Percentiles rank a stretch among this genome's conserved stretches.
These are phyloP conservation scores for Fraxinus greggii DNA, from an alignment of 305 asterid genomes.

Conservation along the genomic window DNA sequence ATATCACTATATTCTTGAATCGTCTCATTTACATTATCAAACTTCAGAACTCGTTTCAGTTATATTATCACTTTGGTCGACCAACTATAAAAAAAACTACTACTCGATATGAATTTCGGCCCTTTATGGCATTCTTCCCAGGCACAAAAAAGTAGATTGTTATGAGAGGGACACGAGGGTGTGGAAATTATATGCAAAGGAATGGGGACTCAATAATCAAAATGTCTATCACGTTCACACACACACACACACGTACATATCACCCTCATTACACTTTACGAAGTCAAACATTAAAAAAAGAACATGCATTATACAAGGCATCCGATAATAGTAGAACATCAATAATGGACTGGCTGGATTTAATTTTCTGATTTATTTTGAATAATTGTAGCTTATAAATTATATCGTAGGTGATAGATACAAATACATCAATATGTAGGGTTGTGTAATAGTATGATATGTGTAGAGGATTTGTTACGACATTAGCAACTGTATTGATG, in stretches of 20 bases:
- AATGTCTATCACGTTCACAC: not conserved
- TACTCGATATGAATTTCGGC: not conserved
- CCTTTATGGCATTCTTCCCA: not conserved
- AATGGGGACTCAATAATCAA: not conserved
- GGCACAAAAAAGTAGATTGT: not conserved
- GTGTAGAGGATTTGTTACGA: too few species aligned
- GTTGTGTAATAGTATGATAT: not conserved
- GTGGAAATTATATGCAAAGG: not conserved
- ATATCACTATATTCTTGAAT: too few species aligned
- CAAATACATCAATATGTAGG: not conserved
- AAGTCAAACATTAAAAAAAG: not conserved
- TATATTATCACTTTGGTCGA: too few species aligned
- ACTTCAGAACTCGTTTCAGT: too few species aligned
- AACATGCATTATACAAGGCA: not conserved
- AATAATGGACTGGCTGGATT: not conserved
- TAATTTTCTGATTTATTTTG: not conserved
- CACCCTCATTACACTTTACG: not conserved
- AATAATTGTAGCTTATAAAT: not conserved
- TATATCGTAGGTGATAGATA: not conserved
- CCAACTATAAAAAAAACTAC: too few species aligned
- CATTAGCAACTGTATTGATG: not conserved
- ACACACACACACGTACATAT: not conserved
- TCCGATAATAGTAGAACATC: not conserved
- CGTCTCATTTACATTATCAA: too few species aligned
- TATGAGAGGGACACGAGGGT: not conserved